These are phyloP conservation scores for Echium plantagineum DNA, from an alignment of 257 asterid genomes.

Conservation along the genomic window DNA sequence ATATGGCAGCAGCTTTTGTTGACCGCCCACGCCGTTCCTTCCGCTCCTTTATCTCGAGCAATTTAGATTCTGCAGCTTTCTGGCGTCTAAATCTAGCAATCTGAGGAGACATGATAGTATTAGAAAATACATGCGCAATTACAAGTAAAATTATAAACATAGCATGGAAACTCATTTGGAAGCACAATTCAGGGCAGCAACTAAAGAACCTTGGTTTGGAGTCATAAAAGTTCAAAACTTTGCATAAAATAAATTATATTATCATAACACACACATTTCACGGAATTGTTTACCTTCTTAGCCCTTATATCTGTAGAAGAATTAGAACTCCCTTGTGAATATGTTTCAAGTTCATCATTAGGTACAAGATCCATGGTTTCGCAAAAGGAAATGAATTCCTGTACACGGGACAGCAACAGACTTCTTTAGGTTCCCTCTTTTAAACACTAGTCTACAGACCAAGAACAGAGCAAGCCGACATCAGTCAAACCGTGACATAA, in stretches of 20 bases:
- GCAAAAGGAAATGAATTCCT: slow-evolving; percentile 84
- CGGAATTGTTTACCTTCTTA: slow-evolving; percentile 43
- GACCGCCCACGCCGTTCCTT: slow-evolving; percentile 95
- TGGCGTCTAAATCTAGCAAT: slow-evolving; percentile 79
- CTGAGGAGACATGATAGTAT: slow-evolving; percentile 26
- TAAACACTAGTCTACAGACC: background rate
- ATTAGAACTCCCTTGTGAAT: slow-evolving; percentile 28
- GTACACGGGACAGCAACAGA: slow-evolving; percentile 7
- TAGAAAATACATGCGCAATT: slow-evolving; percentile 1
- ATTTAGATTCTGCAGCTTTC: slow-evolving; percentile 74
- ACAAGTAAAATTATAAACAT: background rate
- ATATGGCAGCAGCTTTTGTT: slow-evolving; percentile 82
- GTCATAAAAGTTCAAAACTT: background rate
- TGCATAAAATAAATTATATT: no score
- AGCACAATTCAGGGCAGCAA: background rate
- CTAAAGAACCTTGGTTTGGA: background rate
- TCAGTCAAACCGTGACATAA: background rate
- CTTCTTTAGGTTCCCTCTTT: background rate
- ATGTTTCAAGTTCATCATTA: slow-evolving; percentile 53
- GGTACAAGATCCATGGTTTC: slow-evolving; percentile 95
- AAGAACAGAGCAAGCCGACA: background rate
- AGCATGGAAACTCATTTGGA: no score
- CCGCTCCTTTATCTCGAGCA: slow-evolving; percentile 78
- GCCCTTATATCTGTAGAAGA: slow-evolving; percentile 61
- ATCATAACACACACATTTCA: background rate